These are phyloP conservation scores for Stephanodiscus triporus DNA, from an alignment of 108 stramenopile species.

Conservation along the genomic window DNA sequence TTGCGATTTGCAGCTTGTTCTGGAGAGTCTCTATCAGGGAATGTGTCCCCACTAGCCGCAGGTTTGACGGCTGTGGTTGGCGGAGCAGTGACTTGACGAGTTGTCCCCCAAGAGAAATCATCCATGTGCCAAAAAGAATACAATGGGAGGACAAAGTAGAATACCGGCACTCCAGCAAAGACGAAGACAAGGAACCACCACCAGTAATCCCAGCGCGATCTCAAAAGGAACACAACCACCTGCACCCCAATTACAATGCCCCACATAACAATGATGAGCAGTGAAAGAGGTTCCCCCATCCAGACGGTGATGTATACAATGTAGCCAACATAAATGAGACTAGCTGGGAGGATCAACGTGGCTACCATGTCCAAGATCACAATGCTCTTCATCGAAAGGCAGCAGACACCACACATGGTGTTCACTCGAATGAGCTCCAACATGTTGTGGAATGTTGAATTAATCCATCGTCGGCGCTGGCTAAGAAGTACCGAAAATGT, in stretches of 20 bases:
- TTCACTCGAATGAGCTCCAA: conserved; percentile 47
- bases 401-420: conserved; percentile 58
- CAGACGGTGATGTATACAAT: conserved; percentile 50
- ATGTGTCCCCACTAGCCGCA: conserved; percentile 20
- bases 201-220: conserved; percentile 60
- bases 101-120: conserved; percentile 66
- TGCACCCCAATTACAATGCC: conserved; percentile 56
- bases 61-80: conserved; percentile 2
- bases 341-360: conserved; percentile 52
- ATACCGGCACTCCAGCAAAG: conserved; percentile 58
- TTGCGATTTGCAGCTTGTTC: conserved; percentile 2
- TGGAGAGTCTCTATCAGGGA: conserved; percentile 30
- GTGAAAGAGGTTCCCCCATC: conserved; percentile 46
- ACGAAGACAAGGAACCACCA: conserved; percentile 65
- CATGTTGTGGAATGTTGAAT: conserved; percentile 61
- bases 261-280: conserved; percentile 53
- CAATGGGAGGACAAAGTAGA: conserved; percentile 61
- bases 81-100: conserved; percentile 42
- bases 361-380: conserved; percentile 51
- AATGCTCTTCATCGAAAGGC: conserved; percentile 52
- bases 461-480: conserved; percentile 53
- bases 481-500: conserved; percentile 47
- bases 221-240: conserved; percentile 49
- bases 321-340: conserved; percentile 53
- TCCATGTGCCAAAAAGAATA: conserved; percentile 72